Conservation (phyloP, 2,329 filamentous ascomycete genomes). For the Trichoderma afroharzianum region DNA sequence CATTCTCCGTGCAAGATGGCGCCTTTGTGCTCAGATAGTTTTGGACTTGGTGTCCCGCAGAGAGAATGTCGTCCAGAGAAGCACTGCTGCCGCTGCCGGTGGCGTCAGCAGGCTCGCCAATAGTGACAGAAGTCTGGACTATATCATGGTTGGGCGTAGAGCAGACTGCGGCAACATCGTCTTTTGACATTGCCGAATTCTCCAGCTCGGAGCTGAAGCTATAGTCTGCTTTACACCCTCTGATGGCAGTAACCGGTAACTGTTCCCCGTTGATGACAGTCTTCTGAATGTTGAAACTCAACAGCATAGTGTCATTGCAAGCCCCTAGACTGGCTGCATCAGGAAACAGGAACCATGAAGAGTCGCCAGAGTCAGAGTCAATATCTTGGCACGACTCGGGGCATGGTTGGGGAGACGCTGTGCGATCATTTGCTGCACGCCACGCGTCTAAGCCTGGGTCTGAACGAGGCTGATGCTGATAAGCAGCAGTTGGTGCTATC, state of each 20-base stretch:
- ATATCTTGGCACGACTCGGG: constrained; percentile 1
- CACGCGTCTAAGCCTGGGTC: background rate
- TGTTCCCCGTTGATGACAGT: background rate
- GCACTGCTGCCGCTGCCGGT: background rate
- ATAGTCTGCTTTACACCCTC: background rate
- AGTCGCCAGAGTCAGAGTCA: background rate
- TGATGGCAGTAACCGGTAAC: background rate
- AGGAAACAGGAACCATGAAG: constrained; percentile 3
- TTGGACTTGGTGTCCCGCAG: background rate
- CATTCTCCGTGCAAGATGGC: constrained; percentile 19
- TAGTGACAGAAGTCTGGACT: background rate
- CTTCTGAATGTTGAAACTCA: background rate
- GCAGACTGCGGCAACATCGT: constrained; percentile 9
- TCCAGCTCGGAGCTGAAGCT: background rate
- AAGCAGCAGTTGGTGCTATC: background rate
- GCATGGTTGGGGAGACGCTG: background rate
- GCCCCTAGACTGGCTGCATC: background rate
- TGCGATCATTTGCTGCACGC: background rate
- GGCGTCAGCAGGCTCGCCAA: background rate
- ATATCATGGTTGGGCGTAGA: constrained; percentile 11
- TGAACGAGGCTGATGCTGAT: background rate
- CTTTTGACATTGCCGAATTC: background rate
- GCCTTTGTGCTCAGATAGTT: constrained; percentile 14
- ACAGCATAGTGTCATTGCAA: constrained; percentile 11
- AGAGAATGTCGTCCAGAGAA: background rate